Percentiles rank a stretch among this genome's conserved stretches.
Conservation (phyloP, 805 yeast species). For the Wickerhamiella dianesei region DNA sequence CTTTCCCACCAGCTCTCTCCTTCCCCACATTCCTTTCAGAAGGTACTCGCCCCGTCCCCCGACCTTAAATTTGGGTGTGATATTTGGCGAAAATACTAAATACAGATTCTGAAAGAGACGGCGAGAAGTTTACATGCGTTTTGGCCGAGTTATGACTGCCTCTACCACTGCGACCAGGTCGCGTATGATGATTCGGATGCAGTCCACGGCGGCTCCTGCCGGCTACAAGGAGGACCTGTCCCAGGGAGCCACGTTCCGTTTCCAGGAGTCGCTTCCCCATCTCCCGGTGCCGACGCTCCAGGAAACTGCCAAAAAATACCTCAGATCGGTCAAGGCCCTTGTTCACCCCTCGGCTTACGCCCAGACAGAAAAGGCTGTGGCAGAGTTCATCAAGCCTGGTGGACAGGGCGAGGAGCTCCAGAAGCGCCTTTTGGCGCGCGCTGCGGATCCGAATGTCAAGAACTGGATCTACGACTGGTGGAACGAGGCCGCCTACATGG, state of each 20-base stretch:
- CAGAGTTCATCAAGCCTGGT: constrained; percentile 48
- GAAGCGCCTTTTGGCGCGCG: constrained; percentile 43
- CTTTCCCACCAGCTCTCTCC: not conserved
- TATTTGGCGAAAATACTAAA: too few relatives aligned
- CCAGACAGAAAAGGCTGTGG: constrained; percentile 42
- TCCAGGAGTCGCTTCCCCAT: constrained; percentile 61
- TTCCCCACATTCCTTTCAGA: not conserved
- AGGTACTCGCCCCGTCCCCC: not conserved
- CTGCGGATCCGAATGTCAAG: constrained; percentile 40
- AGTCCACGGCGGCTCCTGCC: constrained; percentile 22
- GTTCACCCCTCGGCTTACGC: constrained; percentile 37
- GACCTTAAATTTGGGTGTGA: too few relatives aligned
- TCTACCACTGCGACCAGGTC: not conserved
- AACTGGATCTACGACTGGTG: constrained; percentile 90
- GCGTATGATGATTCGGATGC: constrained; percentile 11
- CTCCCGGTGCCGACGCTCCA: constrained; percentile 78
- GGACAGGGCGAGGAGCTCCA: constrained; percentile 62
- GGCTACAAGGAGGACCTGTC: constrained; percentile 26
- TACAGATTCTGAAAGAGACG: not conserved
- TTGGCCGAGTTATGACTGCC: not conserved
- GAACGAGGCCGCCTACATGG: constrained; percentile 87
- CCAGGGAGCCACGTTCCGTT: constrained; percentile 57
- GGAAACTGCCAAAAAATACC: constrained; percentile 54
- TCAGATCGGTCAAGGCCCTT: constrained; percentile 60
- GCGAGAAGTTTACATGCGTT: not conserved